These are phyloP conservation scores for Trypethelium eluteriae DNA, from an alignment of 495 filamentous ascomycete species.

Conservation along the genomic window DNA sequence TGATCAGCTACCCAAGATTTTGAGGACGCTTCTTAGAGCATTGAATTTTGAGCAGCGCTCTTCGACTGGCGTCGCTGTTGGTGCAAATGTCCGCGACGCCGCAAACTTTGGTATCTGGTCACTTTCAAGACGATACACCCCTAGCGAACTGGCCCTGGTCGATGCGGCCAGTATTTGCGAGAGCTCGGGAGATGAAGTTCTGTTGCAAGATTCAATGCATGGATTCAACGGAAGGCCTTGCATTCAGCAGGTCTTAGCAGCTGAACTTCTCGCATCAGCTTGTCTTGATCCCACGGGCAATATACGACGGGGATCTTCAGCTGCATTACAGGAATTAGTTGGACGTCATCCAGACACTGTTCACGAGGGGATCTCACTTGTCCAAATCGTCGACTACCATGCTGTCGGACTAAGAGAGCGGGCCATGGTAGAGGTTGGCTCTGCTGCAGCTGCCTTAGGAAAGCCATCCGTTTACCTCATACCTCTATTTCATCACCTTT, in stretches of 20 bases:
- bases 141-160: conserved; percentile 62
- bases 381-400: conserved; percentile 89
- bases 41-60: conserved; percentile 80
- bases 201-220: conserved; percentile 11
- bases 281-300: conserved; percentile 88
- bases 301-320: conserved; percentile 82
- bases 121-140: conserved; percentile 77
- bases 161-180: conserved; percentile 27
- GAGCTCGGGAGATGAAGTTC: background rate
- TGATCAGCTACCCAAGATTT: conserved; percentile 57
- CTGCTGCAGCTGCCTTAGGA: conserved; percentile 56
- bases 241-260: conserved; percentile 68
- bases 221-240: conserved; percentile 30
- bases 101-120: conserved; percentile 95
- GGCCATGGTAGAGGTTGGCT: conserved; percentile 68
- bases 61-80: conserved; percentile 71
- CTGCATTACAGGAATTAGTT: conserved; percentile 88
- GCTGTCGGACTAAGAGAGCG: conserved; percentile 78
- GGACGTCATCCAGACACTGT: conserved; percentile 85
- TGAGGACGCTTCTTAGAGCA: conserved; percentile 62
- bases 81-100: conserved; percentile 90
- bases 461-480: conserved; percentile 53
- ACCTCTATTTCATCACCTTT: conserved; percentile 58
- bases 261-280: conserved; percentile 69
- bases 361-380: conserved; percentile 67